Evolutionary conservation across 2,329 filamentous ascomycete species (phyloP).

Genomic region (Microdochium paspali): DNA sequence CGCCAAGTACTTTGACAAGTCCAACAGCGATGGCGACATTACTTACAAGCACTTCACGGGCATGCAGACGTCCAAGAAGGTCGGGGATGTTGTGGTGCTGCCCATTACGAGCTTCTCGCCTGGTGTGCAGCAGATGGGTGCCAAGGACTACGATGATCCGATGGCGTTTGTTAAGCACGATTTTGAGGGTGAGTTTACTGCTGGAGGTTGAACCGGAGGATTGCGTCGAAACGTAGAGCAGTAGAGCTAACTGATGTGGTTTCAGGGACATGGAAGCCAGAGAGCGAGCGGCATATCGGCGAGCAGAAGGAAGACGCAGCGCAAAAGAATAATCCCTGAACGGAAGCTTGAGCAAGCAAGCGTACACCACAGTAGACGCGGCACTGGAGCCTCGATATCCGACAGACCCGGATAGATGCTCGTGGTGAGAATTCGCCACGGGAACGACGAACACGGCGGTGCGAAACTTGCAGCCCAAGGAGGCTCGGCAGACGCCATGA

Average conservation of each 20-base stretch:
- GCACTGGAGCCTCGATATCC: no score
- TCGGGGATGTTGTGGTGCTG: slow-evolving; percentile 87
- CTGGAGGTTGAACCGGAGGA: neutral
- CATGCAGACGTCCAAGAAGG: slow-evolving; percentile 72
- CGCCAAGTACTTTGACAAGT: slow-evolving; percentile 76
- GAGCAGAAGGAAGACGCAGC: neutral
- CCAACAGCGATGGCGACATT: slow-evolving; percentile 59
- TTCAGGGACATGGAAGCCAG: slow-evolving; percentile 67
- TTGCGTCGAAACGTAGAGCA: neutral
- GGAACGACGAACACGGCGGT: no score
- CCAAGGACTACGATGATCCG: slow-evolving; percentile 77
- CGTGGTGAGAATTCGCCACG: no score
- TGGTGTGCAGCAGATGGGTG: slow-evolving; percentile 87
- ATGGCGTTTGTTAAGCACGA: slow-evolving; percentile 98
- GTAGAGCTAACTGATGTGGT: slow-evolving; percentile 8
- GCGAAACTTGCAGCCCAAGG: no score
- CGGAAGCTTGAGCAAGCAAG: no score
- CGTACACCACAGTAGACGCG: no score
- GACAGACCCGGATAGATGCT: no score
- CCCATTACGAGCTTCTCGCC: slow-evolving; percentile 98
- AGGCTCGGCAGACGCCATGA: no score
- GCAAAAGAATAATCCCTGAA: no score
- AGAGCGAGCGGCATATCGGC: slow-evolving; percentile 61
- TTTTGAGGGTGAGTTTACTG: slow-evolving; percentile 66
- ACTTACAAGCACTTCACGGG: slow-evolving; percentile 85